Percentiles rank a stretch among this genome's conserved stretches.
Evolutionary conservation across 768 basidiomycete genomes (phyloP).

Genomic region (Auriscalpium orientale): DNA sequence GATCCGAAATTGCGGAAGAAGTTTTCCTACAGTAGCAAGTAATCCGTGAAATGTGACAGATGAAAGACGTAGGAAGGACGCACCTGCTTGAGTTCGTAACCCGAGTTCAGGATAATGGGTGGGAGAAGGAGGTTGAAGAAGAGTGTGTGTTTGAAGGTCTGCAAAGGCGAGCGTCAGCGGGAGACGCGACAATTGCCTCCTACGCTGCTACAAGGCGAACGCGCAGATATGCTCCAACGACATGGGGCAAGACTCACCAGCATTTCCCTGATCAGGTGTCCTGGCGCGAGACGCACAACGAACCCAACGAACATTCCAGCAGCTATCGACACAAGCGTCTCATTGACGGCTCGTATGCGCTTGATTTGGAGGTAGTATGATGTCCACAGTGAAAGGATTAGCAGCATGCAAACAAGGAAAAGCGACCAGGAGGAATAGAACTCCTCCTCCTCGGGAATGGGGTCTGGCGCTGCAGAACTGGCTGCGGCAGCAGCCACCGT

Average conservation of each 20-base stretch:
- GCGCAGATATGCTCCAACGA: not conserved
- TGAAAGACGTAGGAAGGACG: constrained; percentile 16
- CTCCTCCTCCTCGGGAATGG: constrained; percentile 63
- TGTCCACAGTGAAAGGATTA: constrained; percentile 91
- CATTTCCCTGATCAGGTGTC: constrained; percentile 95
- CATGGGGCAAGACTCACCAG: constrained; percentile 52
- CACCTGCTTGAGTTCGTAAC: constrained; percentile 95
- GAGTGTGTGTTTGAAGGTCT: constrained; percentile 95
- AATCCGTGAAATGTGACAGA: not conserved
- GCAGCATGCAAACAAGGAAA: constrained; percentile 84
- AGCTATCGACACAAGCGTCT: constrained; percentile 91
- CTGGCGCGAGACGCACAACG: constrained; percentile 83
- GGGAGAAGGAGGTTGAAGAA: constrained; percentile 98
- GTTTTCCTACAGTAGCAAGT: constrained; percentile 59
- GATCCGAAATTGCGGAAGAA: constrained; percentile 99
- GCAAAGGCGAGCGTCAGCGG: not conserved
- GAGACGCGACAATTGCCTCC: not conserved
- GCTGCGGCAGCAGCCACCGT: too few species aligned
- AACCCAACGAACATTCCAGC: constrained; percentile 96
- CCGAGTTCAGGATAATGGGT: constrained; percentile 96
- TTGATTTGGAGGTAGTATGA: constrained; percentile 98
- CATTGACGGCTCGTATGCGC: constrained; percentile 89
- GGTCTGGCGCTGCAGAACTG: not conserved
- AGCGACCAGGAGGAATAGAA: constrained; percentile 93
- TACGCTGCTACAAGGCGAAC: not conserved